These are phyloP conservation scores for Pleodorina starrii DNA, from an alignment of 139 green algal species.

Conservation along the genomic window DNA sequence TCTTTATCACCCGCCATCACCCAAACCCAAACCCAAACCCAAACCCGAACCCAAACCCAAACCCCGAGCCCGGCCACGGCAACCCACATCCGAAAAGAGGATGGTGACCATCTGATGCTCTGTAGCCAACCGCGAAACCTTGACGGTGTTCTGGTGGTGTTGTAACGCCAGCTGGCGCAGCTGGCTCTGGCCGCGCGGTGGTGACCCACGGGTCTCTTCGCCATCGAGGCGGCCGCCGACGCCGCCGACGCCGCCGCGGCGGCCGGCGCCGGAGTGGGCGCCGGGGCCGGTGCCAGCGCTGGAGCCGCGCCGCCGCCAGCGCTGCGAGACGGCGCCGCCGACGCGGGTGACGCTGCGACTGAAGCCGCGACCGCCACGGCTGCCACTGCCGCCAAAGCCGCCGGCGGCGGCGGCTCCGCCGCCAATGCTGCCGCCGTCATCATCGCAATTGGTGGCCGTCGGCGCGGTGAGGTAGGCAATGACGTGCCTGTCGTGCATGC, in stretches of 20 bases:
- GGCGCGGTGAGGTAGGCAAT: conserved; percentile 34
- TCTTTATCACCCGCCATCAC: no score
- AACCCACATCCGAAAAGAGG: conserved; percentile 26
- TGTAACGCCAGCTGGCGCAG: neutral
- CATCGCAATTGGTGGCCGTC: neutral
- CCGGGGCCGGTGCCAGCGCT: neutral
- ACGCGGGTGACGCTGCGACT: neutral
- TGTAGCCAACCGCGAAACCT: conserved; percentile 22
- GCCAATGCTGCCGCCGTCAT: neutral
- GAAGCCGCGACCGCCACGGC: neutral
- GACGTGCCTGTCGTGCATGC: conserved; percentile 8
- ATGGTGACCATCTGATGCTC: neutral
- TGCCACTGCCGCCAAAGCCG: neutral
- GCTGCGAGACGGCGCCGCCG: neutral
- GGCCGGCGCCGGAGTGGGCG: neutral
- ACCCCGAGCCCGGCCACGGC: no score
- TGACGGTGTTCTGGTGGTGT: conserved; percentile 14
- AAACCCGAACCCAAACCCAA: no score
- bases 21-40: no score
- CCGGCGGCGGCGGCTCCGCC: no score
- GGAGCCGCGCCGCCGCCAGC: neutral
- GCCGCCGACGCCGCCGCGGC: neutral
- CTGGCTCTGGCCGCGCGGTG: neutral
- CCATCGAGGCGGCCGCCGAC: neutral
- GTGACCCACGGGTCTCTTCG: no score